Evolutionary conservation across 371 early-diverging fungal genomes (phyloP).

Genomic region (Mucor lusitanicus): DNA sequence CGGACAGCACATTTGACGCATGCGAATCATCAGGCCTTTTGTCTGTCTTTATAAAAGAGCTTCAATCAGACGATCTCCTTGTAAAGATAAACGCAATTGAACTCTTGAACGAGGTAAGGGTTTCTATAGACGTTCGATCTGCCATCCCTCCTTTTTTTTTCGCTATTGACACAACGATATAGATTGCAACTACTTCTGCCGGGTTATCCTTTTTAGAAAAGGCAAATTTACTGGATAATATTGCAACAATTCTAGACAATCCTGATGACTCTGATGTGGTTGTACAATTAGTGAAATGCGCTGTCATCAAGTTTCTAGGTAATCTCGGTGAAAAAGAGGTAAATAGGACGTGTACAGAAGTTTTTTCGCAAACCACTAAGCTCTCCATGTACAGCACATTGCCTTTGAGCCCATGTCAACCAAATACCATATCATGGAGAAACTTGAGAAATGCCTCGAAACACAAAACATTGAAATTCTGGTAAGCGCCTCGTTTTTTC

Average conservation of each 20-base stretch:
- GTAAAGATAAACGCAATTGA: slow-evolving; percentile 54
- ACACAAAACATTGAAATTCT: slow-evolving; percentile 33
- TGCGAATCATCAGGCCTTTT: slow-evolving; percentile 41
- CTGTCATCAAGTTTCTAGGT: slow-evolving; percentile 49
- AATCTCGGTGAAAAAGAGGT: slow-evolving; percentile 36
- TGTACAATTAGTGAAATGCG: slow-evolving; percentile 37
- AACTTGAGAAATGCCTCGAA: slow-evolving; percentile 27
- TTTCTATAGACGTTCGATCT: neutral
- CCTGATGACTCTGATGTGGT: slow-evolving; percentile 33
- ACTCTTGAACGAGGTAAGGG: slow-evolving; percentile 43
- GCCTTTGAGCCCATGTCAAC: slow-evolving; percentile 28
- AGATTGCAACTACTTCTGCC: slow-evolving; percentile 35
- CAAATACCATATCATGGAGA: slow-evolving; percentile 31
- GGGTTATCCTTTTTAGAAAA: slow-evolving; percentile 42
- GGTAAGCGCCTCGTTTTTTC: slow-evolving; percentile 25
- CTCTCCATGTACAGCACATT: slow-evolving; percentile 16
- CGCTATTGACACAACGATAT: neutral
- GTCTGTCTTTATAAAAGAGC: slow-evolving; percentile 25
- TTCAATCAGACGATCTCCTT: slow-evolving; percentile 45
- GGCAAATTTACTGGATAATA: slow-evolving; percentile 29
- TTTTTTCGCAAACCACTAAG: neutral
- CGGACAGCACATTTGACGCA: slow-evolving; percentile 41
- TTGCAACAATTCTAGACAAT: slow-evolving; percentile 29
- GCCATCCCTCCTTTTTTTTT: neutral
- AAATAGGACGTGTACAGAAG: neutral